Conservation (phyloP, 2,329 filamentous ascomycete genomes). For the Shiraia sp. region DNA sequence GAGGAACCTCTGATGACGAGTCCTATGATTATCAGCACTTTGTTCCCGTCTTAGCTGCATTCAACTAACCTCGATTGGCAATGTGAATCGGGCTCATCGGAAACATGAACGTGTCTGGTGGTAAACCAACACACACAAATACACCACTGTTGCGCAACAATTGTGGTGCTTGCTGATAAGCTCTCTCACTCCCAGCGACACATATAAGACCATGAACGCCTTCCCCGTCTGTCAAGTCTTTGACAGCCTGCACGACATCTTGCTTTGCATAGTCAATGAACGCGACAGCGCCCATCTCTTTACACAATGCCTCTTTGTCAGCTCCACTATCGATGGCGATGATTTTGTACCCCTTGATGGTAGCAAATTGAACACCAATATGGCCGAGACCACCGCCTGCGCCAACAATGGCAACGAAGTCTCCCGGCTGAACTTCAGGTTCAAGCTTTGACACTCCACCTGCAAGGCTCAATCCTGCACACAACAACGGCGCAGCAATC, state of each 20-base stretch:
- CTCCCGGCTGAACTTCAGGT: slow-evolving; percentile 70
- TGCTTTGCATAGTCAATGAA: slow-evolving; percentile 78
- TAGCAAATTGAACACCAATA: slow-evolving; percentile 77
- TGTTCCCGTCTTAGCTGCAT: neutral
- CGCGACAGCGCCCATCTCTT: slow-evolving; percentile 68
- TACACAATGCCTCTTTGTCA: slow-evolving; percentile 74
- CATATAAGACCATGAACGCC: slow-evolving; percentile 54
- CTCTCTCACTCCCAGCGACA: slow-evolving; percentile 50
- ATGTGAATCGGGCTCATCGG: slow-evolving; percentile 54
- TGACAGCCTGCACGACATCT: slow-evolving; percentile 46
- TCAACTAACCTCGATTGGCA: slow-evolving; percentile 46
- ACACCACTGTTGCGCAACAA: slow-evolving; percentile 52
- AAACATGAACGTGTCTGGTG: slow-evolving; percentile 48
- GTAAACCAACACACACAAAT: slow-evolving; percentile 53
- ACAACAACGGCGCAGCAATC: slow-evolving; percentile 42
- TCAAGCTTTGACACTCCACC: slow-evolving; percentile 63
- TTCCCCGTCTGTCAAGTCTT: slow-evolving; percentile 46
- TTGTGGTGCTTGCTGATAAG: slow-evolving; percentile 50
- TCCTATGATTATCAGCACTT: slow-evolving; percentile 23
- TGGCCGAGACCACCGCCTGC: slow-evolving; percentile 81
- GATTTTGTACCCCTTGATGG: slow-evolving; percentile 80
- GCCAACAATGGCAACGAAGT: slow-evolving; percentile 80
- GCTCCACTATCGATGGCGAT: slow-evolving; percentile 83
- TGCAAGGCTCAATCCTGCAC: slow-evolving; percentile 62
- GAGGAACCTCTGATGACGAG: slow-evolving; percentile 53